These are phyloP conservation scores for Myxozyma sirexii DNA, from an alignment of 805 yeast genomes.

Conservation along the genomic window DNA sequence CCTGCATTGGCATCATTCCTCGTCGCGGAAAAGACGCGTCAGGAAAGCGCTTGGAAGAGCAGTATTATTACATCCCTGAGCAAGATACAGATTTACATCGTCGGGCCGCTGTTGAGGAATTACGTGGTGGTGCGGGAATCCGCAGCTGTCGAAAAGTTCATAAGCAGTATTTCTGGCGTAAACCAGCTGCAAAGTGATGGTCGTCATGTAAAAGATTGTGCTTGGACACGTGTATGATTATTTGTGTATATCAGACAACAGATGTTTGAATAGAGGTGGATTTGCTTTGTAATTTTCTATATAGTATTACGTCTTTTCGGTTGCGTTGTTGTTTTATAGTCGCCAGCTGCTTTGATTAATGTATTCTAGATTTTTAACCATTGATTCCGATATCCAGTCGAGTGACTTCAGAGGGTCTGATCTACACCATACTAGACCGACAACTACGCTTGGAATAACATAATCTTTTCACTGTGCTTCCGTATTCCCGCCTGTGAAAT, in stretches of 20 bases:
- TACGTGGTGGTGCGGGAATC: slow-evolving; percentile 75
- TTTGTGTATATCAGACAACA: too few species aligned
- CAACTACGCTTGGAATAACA: too few species aligned
- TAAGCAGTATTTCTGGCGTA: slow-evolving; percentile 81
- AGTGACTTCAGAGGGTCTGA: too few species aligned
- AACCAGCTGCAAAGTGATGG: slow-evolving; percentile 45
- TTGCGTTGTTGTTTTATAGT: too few species aligned
- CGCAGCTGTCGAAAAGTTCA: slow-evolving; percentile 92
- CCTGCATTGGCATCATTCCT: slow-evolving; percentile 82
- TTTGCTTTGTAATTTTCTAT: background rate
- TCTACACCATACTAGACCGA: too few species aligned
- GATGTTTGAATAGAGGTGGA: too few species aligned
- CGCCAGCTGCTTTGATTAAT: too few species aligned
- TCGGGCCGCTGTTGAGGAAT: slow-evolving; percentile 65
- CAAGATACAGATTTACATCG: slow-evolving; percentile 74
- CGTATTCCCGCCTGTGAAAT: too few species aligned
- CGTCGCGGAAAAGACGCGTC: slow-evolving; percentile 96
- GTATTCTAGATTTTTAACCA: too few species aligned
- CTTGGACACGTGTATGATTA: background rate
- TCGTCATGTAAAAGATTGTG: too few species aligned
- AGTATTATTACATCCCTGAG: slow-evolving; percentile 87
- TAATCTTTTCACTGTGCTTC: too few species aligned
- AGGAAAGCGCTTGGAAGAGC: slow-evolving; percentile 91
- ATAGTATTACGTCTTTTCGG: background rate
- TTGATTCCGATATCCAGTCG: too few species aligned